Evolutionary conservation across 2,329 filamentous ascomycete genomes (phyloP), one percentile per base, ranked within the genome.

Genomic region (Penicillium sp.): DNA sequence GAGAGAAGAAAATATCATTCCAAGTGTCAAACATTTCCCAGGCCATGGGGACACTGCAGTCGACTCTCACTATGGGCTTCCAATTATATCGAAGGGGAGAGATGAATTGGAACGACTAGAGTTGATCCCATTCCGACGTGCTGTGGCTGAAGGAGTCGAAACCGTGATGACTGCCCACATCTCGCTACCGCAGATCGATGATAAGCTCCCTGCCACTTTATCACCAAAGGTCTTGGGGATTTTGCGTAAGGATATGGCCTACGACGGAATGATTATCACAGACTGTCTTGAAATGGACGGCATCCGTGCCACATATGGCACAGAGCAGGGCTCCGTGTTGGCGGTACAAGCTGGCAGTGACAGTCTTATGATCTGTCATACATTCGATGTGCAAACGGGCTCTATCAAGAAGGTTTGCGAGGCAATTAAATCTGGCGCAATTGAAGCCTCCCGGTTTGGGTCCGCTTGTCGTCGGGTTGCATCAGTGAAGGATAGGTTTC

Each of bases 231-330:
- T 64, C 1, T 65, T 78, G 50, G 67, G 68, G 0, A 73, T 78
- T 34, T 54, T 78, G 14, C 74, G 76, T 5, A 62, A 71, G 8
- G 74, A 77, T 33, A 76, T 78, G 70, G 66, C 71, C 14, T 78
- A 76, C 55, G 66, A 77, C 43, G 76, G 76, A 1, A 67, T 79
- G 60, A 67, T 79, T 6, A 67, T 79, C 3, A 78, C 75, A 4
- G 76, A 79, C 43, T 79, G 75, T 57, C 63, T 79, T 34, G 75
- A 79, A 54, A 77, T 78, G 76, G 72, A 78, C 36, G 73, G 75
- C 2, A 74, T 78, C 8, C 68, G 71, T 16, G 65, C 70, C 3
- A 76, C 71, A 13, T 75, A 72, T 55, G 74, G 75, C 2, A 76
- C 75, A 1, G 74, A 76, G 44, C 68, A 70, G 45, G 73, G 72